Conservation (phyloP, 2,329 filamentous ascomycete genomes). For the Blastomyces gilchristii region DNA sequence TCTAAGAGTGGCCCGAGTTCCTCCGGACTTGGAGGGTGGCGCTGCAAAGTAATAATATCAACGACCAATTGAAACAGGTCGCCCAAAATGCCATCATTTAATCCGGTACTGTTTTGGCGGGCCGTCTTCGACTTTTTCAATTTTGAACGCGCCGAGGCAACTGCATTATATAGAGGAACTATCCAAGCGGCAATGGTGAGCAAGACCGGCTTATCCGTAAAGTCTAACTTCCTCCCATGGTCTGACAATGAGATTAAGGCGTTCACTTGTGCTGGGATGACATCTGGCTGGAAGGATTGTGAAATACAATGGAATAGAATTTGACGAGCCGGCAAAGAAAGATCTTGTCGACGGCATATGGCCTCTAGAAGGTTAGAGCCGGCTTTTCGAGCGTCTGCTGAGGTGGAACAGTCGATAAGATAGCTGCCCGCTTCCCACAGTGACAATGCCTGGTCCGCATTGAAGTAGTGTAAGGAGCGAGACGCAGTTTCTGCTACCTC, state of each 20-base stretch:
- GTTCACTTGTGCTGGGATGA: conserved; percentile 31
- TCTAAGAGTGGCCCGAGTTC: conserved; percentile 30
- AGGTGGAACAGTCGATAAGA: conserved; percentile 28
- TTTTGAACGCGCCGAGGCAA: conserved; percentile 29
- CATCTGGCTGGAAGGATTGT: conserved; percentile 25
- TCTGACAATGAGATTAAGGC: conserved; percentile 34
- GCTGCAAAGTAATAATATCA: conserved; percentile 35
- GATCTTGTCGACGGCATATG: conserved; percentile 30
- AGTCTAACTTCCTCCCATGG: conserved; percentile 35
- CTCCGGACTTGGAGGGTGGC: conserved; percentile 26
- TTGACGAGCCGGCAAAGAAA: conserved; percentile 27
- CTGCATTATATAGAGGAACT: conserved; percentile 30
- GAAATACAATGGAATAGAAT: conserved; percentile 30
- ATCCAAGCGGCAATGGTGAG: conserved; percentile 33
- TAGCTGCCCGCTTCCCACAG: conserved; percentile 33
- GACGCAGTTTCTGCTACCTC: conserved; percentile 31
- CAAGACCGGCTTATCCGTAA: conserved; percentile 30
- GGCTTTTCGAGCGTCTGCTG: conserved; percentile 28
- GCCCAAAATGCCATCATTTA: conserved; percentile 29
- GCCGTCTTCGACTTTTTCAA: conserved; percentile 28
- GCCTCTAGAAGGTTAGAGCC: conserved; percentile 30
- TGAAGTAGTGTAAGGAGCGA: conserved; percentile 28
- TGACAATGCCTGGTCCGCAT: conserved; percentile 30
- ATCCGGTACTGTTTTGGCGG: conserved; percentile 23
- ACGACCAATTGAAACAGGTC: conserved; percentile 35